A percentile compares a stretch with the other conserved stretches of the same genome.
These are phyloP conservation scores for Cyberlindnera sargentensis DNA, from an alignment of 805 yeast genomes.

Conservation along the genomic window DNA sequence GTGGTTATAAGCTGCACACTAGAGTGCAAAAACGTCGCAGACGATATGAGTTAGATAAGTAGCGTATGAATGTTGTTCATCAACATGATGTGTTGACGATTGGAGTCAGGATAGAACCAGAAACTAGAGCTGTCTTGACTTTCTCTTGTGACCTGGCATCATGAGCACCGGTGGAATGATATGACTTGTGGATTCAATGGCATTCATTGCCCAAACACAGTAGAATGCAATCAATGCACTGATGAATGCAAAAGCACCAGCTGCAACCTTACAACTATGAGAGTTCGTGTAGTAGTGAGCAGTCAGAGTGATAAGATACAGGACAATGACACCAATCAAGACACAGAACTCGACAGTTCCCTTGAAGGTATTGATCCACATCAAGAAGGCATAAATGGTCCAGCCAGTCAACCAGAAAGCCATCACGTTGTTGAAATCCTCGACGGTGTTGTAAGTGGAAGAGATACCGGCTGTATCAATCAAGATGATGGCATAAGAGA, in stretches of 20 bases:
- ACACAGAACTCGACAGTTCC: constrained; percentile 42
- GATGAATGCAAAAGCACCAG: constrained; percentile 41
- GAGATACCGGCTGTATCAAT: constrained; percentile 38
- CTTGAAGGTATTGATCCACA: constrained; percentile 41
- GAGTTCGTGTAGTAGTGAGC: constrained; percentile 36
- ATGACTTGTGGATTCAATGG: constrained; percentile 13
- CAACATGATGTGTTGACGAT: no score
- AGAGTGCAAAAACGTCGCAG: no score
- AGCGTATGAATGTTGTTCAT: no score
- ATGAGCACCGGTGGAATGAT: constrained; percentile 8
- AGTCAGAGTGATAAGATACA: constrained; percentile 30
- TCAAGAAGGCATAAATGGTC: constrained; percentile 41
- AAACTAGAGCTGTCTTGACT: not conserved
- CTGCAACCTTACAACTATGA: constrained; percentile 31
- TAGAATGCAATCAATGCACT: constrained; percentile 40
- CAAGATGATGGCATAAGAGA: constrained; percentile 39
- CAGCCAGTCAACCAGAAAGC: constrained; percentile 46
- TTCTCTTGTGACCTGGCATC: constrained; percentile 10
- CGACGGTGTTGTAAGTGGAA: constrained; percentile 31
- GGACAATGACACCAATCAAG: constrained; percentile 9
- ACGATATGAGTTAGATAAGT: no score
- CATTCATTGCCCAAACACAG: constrained; percentile 40
- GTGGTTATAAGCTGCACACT: no score
- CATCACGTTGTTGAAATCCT: constrained; percentile 35
- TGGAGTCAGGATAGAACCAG: no score